Conservation (phyloP, 345 rosid species). For the Brassica incana region DNA sequence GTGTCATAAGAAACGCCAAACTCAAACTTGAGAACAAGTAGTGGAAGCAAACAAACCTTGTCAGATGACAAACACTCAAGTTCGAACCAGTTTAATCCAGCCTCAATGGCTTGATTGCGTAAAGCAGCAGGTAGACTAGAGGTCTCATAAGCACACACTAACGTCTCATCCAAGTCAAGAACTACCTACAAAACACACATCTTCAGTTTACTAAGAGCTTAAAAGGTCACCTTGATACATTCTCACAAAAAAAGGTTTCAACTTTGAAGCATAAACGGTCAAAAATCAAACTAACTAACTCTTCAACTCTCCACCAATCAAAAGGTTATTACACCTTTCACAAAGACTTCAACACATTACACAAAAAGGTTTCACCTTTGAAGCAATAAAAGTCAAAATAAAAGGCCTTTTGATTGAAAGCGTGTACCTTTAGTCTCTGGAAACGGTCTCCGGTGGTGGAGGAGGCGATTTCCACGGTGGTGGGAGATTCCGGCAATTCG, state of each 20-base stretch:
- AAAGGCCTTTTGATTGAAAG: background rate
- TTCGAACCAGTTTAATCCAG: slow-evolving; percentile 88
- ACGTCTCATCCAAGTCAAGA: slow-evolving; percentile 96
- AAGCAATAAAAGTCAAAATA: slow-evolving; percentile 10
- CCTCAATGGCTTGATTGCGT: slow-evolving; percentile 68
- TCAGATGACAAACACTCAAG: slow-evolving; percentile 87
- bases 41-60: slow-evolving; percentile 53
- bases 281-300: background rate
- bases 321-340: background rate
- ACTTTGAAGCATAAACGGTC: too few species aligned
- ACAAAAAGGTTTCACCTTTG: background rate
- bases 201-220: slow-evolving; percentile 7
- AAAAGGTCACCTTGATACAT: background rate
- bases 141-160: slow-evolving; percentile 90
- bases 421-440: slow-evolving; percentile 63
- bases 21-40: background rate
- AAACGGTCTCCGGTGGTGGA: slow-evolving; percentile 25
- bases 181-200: slow-evolving; percentile 68
- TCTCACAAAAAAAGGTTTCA: background rate
- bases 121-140: slow-evolving; percentile 69
- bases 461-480: slow-evolving; percentile 54
- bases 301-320: background rate
- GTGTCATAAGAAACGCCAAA: slow-evolving; percentile 30
- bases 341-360: background rate
- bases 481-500: slow-evolving; percentile 59